These are phyloP conservation scores for Xerophyta viscosa DNA, from an alignment of 106 monocot genomes.

Conservation along the genomic window DNA sequence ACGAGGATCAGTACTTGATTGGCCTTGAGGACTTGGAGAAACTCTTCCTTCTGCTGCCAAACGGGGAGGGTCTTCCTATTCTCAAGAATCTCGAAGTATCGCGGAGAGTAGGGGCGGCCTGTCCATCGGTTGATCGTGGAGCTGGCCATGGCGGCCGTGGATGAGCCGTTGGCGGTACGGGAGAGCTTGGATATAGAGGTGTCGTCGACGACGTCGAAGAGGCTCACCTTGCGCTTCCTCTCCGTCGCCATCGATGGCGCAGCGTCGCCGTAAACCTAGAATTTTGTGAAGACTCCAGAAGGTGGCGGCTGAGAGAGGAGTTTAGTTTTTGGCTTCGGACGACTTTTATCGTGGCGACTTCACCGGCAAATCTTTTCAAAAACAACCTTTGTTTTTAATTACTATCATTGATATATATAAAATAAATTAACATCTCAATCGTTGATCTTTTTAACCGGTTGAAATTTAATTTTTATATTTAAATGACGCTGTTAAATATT, in stretches of 20 bases:
- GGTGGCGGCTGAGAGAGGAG: too few species aligned
- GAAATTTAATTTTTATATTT: too few species aligned
- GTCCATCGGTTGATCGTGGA: constrained; percentile 53
- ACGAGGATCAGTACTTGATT: constrained; percentile 63
- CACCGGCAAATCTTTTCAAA: too few species aligned
- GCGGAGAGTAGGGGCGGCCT: constrained; percentile 51
- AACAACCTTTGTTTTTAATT: too few species aligned
- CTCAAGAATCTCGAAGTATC: constrained; percentile 82
- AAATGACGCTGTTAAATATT: too few species aligned
- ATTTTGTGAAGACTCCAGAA: too few species aligned
- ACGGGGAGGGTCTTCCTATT: constrained; percentile 81
- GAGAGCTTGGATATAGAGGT: constrained; percentile 47
- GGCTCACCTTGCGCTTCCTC: constrained; percentile 88
- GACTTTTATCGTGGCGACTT: too few species aligned
- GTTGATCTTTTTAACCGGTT: too few species aligned
- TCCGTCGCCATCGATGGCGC: constrained; percentile 86
- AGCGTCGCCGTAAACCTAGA: too few species aligned
- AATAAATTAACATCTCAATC: too few species aligned
- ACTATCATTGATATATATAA: too few species aligned
- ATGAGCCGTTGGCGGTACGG: constrained; percentile 23
- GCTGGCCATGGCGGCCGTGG: not conserved
- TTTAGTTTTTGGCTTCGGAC: too few species aligned
- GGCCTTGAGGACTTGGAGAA: constrained; percentile 40
- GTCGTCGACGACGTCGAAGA: constrained; percentile 90
- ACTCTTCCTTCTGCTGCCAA: constrained; percentile 97